Evolutionary conservation across 768 basidiomycete species (phyloP), one percentile per base, ranked within the genome.

Genomic region (Amanita brunnescens): DNA sequence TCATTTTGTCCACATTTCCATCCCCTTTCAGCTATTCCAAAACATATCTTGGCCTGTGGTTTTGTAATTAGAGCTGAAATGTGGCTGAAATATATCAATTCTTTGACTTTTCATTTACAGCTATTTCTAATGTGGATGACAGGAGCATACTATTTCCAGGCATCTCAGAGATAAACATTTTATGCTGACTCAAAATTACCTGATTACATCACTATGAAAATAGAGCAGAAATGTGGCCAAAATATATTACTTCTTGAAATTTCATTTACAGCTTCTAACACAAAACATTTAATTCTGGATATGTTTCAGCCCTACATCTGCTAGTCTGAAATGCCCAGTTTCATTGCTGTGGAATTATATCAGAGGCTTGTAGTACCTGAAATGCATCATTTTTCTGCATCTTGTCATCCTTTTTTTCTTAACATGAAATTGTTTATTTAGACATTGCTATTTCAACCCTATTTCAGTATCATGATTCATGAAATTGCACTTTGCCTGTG

Each of bases 251-350:
- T n/a, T 39, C 20, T 42, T 42, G 13, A 42, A 42, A 32, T 32
- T 32, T 32, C 30, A 32, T 32, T 32, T 32, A 32, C 30, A 32
- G 30, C 30, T 39, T 39, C 38, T 39, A 42, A 42, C 40, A 42
- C 40, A 42, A 42, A 42, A 42, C 40, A 42, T 42, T 42, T 42
- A 42, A 42, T 42, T 42, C 40, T 42, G 40, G 40, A n/a, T n/a
- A n/a, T n/a, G n/a, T n/a, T n/a, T n/a, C n/a, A n/a, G n/a, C n/a
- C n/a, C n/a, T n/a, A n/a, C 7, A 16, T 26, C 8, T 37, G 35
- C 9, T 21, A 21, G 5, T 42, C 20, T 18, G 20, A 42, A 42
- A 42, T 42, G 14, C 6, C 40, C 40, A 42, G 13, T 42, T 42
- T 42, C 40, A 42, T 42, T 42, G 40, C 40, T 42, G 40, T 42